Evolutionary conservation across 164 flowering plant species (phyloP).

Genomic region (Vitis rupestris): DNA sequence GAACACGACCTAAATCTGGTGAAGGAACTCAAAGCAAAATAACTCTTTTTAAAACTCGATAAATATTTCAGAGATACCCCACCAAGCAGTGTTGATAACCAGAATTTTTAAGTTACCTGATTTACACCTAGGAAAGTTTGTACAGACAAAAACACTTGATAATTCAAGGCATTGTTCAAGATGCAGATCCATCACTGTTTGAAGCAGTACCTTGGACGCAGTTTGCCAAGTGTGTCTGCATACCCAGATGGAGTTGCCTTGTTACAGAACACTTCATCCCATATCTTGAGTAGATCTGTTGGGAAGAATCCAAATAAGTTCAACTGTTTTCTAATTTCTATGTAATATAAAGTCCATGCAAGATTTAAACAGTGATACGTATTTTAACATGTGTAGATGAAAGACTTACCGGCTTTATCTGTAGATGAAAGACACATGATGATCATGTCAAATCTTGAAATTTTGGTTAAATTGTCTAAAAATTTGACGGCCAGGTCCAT

Average conservation of each 20-base stretch:
- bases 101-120: not conserved
- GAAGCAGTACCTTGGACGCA: conserved; percentile 56
- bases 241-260: conserved; percentile 47
- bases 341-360: not conserved
- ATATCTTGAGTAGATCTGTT: conserved; percentile 67
- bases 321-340: not conserved
- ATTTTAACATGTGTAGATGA: not conserved
- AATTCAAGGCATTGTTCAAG: not conserved
- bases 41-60: not conserved
- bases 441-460: conserved; percentile 82
- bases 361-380: not conserved
- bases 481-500: conserved; percentile 58
- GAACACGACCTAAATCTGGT: not conserved
- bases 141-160: not conserved
- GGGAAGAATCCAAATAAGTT: conserved; percentile 3
- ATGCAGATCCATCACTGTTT: conserved; percentile 17
- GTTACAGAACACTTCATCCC: conserved; percentile 65
- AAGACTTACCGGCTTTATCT: conserved; percentile 64
- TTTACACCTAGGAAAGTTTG: not conserved
- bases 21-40: not conserved
- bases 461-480: conserved; percentile 63
- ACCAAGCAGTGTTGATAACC: not conserved
- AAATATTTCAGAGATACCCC: not conserved
- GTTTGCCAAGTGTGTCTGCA: conserved; percentile 43
- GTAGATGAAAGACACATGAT: conserved; percentile 73